Evolutionary conservation across 257 asterid genomes (phyloP), one percentile per base, ranked within the genome.

Genomic region (Capsicum pubescens): DNA sequence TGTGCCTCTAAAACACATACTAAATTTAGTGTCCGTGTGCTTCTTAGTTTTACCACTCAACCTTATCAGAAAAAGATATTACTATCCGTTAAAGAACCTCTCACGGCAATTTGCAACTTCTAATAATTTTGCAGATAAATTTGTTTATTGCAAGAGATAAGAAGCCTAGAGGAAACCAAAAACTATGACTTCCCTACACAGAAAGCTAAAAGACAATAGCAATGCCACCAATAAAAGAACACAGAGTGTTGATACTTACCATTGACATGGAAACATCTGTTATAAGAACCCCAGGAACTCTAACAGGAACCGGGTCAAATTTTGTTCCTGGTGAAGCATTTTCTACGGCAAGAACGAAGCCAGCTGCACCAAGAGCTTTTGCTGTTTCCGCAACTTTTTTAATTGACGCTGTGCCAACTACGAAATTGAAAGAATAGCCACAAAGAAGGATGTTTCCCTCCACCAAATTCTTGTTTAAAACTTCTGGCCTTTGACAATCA

Each of bases 281-380:
- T 86, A 97, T 87, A 84, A 97, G 93, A 89, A 97, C 93, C 82
- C 99, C 99, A 0, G 99, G 98, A 86, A 93, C 81, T 36, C 93
- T 89, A 85, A 92, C 91, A 14, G 99, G 99, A 61, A 95, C 97
- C 42, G 99, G 98, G 84, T 95, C 97, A 79, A 90, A 97, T 89
- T 94, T 97, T 68, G 98, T 90, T 69, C 98, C 99, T 2, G 98
- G 98, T 82, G 97, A 93, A 85, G 92, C 92, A 89, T 90, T 97
- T 89, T 97, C 99, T 56, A 97, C 99, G 26, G 97, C 99, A 64
- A 97, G 93, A 87, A 97, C 99, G 81, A 97, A 95, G 83, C 99
- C 99, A 72, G 86, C 91, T 44, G 99, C 99, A 57, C 98, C 98
- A 17, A 97, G 98, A 85, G 85, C 91, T 92, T 88, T 95, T 14